Percentiles rank a stretch among this genome's conserved stretches.
phyloP scores from a whole-genome alignment of 2,329 filamentous ascomycete genomes.

The Phialocephala subalpina region DNA sequence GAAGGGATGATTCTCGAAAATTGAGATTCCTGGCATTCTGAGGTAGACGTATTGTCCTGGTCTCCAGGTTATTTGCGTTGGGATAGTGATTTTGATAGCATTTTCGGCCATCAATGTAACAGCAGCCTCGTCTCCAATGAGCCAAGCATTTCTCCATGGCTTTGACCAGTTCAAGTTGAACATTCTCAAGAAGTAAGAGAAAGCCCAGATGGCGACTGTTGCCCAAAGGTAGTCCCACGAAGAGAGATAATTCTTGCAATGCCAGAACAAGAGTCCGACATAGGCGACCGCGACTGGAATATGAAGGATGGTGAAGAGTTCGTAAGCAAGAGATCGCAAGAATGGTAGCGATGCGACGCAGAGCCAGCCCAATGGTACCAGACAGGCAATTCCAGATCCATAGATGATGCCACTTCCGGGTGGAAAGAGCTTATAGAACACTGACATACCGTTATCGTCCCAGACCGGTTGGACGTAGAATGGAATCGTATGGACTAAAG shows the following conservation, averaged over 20 bases:
- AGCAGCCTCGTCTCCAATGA: slow-evolving; percentile 91
- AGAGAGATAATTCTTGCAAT: slow-evolving; percentile 89
- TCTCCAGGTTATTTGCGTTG: slow-evolving; percentile 91
- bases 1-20: slow-evolving; percentile 94
- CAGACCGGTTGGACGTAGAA: slow-evolving; percentile 91
- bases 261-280: slow-evolving; percentile 90
- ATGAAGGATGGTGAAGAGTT: slow-evolving; percentile 84
- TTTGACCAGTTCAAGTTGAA: slow-evolving; percentile 92
- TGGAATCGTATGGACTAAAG: slow-evolving; percentile 84
- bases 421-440: slow-evolving; percentile 76
- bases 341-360: slow-evolving; percentile 85
- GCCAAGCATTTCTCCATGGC: slow-evolving; percentile 79
- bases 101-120: slow-evolving; percentile 91
- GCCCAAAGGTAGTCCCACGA: slow-evolving; percentile 91
- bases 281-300: slow-evolving; percentile 83
- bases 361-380: slow-evolving; percentile 83
- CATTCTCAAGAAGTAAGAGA: slow-evolving; percentile 77
- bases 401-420: slow-evolving; percentile 75
- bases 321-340: slow-evolving; percentile 80
- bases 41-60: slow-evolving; percentile 96
- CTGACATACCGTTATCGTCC: slow-evolving; percentile 76
- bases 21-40: slow-evolving; percentile 89
- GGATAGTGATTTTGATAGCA: slow-evolving; percentile 94
- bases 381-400: slow-evolving; percentile 83
- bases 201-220: slow-evolving; percentile 78